Conservation (phyloP, 2,329 filamentous ascomycete species). For the Curvularia sp. region DNA sequence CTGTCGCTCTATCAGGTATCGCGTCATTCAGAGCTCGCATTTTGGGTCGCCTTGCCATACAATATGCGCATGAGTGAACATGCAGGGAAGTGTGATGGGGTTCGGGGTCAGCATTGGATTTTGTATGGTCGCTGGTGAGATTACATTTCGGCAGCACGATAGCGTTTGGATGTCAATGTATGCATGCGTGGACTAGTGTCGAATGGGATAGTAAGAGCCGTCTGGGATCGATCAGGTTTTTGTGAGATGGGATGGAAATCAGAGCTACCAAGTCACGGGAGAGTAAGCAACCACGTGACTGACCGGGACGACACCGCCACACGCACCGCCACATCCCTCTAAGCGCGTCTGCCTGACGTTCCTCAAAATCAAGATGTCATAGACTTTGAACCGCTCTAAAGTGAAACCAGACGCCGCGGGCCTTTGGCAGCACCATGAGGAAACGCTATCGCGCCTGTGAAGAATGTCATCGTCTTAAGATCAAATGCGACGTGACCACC, state of each 20-base stretch:
- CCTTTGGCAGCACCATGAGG: constrained; percentile 18
- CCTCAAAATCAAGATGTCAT: constrained; percentile 14
- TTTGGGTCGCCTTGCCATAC: neutral
- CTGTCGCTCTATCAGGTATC: constrained; percentile 10
- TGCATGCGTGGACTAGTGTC: neutral
- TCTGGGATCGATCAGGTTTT: neutral
- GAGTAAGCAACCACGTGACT: neutral
- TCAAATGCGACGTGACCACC: constrained; percentile 38
- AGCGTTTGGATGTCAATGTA: neutral
- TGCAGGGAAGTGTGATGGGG: neutral
- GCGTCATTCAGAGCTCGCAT: neutral
- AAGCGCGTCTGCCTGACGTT: neutral
- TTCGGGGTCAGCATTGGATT: neutral
- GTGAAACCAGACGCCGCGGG: neutral
- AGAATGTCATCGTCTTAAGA: constrained; percentile 41
- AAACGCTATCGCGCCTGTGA: constrained; percentile 39
- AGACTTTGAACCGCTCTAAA: constrained; percentile 1
- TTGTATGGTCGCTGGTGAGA: neutral
- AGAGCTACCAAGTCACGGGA: neutral
- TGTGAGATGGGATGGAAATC: neutral
- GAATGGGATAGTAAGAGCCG: neutral
- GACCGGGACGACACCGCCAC: neutral
- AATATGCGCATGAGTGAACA: neutral
- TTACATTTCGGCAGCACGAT: neutral
- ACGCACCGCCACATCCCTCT: neutral